These are phyloP conservation scores for Gloeostereum incarnatum DNA, from an alignment of 768 basidiomycete genomes.

Conservation along the genomic window DNA sequence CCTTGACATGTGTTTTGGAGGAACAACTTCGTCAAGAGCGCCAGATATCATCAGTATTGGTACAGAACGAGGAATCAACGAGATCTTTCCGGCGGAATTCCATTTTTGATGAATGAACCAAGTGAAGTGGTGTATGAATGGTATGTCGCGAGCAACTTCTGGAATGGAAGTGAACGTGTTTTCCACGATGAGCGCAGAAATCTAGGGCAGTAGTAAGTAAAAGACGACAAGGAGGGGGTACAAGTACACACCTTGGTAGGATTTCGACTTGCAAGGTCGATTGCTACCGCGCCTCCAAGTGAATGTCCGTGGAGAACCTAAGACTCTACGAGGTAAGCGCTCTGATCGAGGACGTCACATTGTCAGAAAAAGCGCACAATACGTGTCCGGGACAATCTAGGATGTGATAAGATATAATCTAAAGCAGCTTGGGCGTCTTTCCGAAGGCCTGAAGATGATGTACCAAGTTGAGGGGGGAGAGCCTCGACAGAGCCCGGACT, in stretches of 20 bases:
- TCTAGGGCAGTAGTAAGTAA: constrained; percentile 26
- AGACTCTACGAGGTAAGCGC: neutral
- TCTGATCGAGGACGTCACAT: neutral
- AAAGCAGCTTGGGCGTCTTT: constrained; percentile 82
- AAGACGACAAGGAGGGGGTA: neutral
- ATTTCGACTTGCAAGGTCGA: constrained; percentile 79
- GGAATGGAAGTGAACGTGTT: constrained; percentile 88
- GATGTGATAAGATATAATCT: constrained; percentile 61
- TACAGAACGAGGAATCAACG: constrained; percentile 47
- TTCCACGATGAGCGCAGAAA: constrained; percentile 80
- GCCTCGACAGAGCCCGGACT: constrained; percentile 6
- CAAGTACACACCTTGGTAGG: constrained; percentile 43
- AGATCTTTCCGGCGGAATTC: constrained; percentile 66
- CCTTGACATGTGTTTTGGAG: constrained; percentile 64
- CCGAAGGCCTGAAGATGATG: constrained; percentile 47
- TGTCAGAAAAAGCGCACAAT: constrained; percentile 36
- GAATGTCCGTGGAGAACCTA: constrained; percentile 78
- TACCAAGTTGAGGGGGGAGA: neutral
- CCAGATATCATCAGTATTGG: constrained; percentile 86
- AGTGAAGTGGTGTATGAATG: constrained; percentile 60
- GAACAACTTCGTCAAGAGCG: constrained; percentile 60
- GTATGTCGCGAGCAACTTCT: constrained; percentile 73
- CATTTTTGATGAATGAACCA: constrained; percentile 85
- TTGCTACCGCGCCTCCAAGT: constrained; percentile 89
- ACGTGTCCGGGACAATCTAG: constrained; percentile 51